A percentile compares a stretch with the other conserved stretches of the same genome.
Conservation (phyloP, 1,284 basidiomycete species). For the Marasmius oreades region DNA sequence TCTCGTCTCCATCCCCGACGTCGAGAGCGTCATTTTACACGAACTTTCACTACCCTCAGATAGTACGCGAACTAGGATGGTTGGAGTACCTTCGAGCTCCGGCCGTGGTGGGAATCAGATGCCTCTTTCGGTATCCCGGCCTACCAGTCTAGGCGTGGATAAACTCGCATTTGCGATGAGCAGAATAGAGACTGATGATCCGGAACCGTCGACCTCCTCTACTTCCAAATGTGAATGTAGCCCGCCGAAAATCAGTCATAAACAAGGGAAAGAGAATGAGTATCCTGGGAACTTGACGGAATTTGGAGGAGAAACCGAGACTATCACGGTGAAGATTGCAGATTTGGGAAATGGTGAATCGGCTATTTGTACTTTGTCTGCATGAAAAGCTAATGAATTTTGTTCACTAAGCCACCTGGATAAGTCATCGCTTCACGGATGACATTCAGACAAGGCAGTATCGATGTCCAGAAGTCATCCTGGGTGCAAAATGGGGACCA, state of each 20-base stretch:
- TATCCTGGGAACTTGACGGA: constrained; percentile 1
- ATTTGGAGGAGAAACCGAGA: not conserved
- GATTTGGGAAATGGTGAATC: constrained; percentile 91
- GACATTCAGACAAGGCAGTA: constrained; percentile 98
- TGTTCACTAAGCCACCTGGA: constrained; percentile 70
- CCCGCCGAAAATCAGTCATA: too few species aligned
- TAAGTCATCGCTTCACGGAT: constrained; percentile 91
- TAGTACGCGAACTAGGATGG: too few species aligned
- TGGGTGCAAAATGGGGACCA: constrained; percentile 88
- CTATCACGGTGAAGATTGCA: constrained; percentile 97
- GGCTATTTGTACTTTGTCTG: too few species aligned
- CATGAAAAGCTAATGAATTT: too few species aligned
- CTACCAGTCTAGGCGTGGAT: constrained; percentile 71
- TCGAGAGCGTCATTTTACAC: constrained; percentile 88
- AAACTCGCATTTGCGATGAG: constrained; percentile 87
- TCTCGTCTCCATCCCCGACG: constrained; percentile 95
- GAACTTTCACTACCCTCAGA: constrained; percentile 61
- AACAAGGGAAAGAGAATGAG: too few species aligned
- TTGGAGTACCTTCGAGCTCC: too few species aligned
- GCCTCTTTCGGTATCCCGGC: constrained; percentile 76
- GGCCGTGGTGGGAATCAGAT: constrained; percentile 98
- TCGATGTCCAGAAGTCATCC: constrained; percentile 94
- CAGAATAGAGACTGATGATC: constrained; percentile 61
- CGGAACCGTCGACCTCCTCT: too few species aligned
- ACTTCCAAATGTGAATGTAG: constrained; percentile 43